These are phyloP conservation scores for Peribolospora kevripleyi DNA, from an alignment of 768 basidiomycete genomes.

Conservation along the genomic window DNA sequence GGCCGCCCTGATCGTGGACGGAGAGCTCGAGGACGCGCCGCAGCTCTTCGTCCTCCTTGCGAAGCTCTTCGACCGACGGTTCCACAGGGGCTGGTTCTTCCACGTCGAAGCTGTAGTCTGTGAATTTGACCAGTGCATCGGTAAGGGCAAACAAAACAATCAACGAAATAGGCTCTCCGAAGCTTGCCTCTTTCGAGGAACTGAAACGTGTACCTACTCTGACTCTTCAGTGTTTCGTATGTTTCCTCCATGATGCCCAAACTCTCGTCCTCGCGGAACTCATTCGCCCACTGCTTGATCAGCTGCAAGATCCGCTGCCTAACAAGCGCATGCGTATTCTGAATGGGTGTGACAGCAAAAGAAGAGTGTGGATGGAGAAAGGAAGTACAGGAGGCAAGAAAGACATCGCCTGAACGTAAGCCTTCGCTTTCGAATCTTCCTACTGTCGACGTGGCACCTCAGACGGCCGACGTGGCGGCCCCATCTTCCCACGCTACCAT, in stretches of 20 bases:
- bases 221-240: conserved; percentile 52
- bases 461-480: too few relatives aligned
- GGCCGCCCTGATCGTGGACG: conserved; percentile 73
- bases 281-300: conserved; percentile 58
- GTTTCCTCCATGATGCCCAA: conserved; percentile 81
- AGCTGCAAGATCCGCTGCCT: conserved; percentile 43
- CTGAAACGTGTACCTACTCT: conserved; percentile 31
- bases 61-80: conserved; percentile 52
- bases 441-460: too few relatives aligned
- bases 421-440: too few relatives aligned
- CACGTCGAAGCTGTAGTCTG: conserved; percentile 5
- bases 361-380: neutral
- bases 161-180: neutral
- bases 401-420: neutral
- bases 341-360: neutral
- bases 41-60: conserved; percentile 81
- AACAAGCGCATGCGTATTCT: conserved; percentile 88
- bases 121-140: neutral
- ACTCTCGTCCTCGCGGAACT: conserved; percentile 54
- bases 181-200: neutral
- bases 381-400: neutral
- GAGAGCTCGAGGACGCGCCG: conserved; percentile 78
- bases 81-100: conserved; percentile 19
- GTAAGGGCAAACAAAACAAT: conserved; percentile 7
- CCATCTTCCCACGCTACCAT: too few relatives aligned